Conservation (phyloP, 1,284 basidiomycete species). For the Apiotrichum gamsii region DNA sequence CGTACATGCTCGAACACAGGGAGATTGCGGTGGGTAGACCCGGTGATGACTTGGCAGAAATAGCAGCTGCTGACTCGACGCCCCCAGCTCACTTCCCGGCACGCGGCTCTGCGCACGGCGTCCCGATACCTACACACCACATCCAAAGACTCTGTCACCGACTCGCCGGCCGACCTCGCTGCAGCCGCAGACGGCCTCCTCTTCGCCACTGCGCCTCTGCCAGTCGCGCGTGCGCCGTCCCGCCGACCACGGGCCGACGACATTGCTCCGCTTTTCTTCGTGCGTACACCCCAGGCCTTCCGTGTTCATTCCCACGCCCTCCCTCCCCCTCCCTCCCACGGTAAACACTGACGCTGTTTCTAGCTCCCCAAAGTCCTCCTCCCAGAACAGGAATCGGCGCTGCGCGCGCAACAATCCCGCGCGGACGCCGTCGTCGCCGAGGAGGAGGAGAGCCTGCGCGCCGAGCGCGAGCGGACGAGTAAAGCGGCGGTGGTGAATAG, state of each 20-base stretch:
- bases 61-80: too few relatives aligned
- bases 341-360: too few relatives aligned
- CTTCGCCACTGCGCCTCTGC: constrained; percentile 32
- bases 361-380: constrained; percentile 42
- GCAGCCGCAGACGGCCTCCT: constrained; percentile 21
- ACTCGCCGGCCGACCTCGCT: constrained; percentile 8
- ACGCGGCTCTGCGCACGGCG: constrained; percentile 28
- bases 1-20: constrained; percentile 36
- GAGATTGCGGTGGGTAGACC: constrained; percentile 35
- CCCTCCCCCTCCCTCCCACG: too few relatives aligned
- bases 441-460: constrained; percentile 25
- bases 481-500: constrained; percentile 17
- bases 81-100: constrained; percentile 35
- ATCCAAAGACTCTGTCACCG: too few relatives aligned
- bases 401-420: constrained; percentile 25
- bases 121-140: constrained; percentile 36
- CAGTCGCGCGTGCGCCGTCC: constrained; percentile 33
- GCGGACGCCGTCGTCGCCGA: constrained; percentile 31
- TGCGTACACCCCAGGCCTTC: constrained; percentile 19
- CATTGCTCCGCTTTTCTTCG: constrained; percentile 36
- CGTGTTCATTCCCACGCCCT: too few relatives aligned
- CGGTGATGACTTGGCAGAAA: neutral
- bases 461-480: constrained; percentile 26
- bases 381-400: constrained; percentile 34
- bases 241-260: too few relatives aligned